phyloP scores from a whole-genome alignment of 495 filamentous ascomycete species.

The Hapsidospora chrysogenum region DNA sequence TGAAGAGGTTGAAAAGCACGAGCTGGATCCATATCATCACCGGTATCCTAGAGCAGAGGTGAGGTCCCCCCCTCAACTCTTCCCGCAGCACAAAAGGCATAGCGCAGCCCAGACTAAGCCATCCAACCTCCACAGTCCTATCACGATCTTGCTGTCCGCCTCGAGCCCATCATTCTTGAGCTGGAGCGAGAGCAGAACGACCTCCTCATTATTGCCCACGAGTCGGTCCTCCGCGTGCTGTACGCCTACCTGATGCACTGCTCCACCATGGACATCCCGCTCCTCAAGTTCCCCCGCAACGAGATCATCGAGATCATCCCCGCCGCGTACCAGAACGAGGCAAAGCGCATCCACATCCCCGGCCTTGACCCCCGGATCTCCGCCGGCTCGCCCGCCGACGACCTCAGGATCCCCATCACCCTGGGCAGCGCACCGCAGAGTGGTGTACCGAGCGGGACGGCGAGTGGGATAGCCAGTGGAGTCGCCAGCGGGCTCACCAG shows the following conservation, averaged over 20 bases:
- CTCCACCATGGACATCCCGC: constrained; percentile 88
- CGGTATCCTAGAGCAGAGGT: constrained; percentile 91
- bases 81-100: neutral
- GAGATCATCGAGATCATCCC: constrained; percentile 99
- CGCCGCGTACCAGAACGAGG: constrained; percentile 89
- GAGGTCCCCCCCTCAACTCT: constrained; percentile 9
- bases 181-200: constrained; percentile 95
- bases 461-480: neutral
- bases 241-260: constrained; percentile 99
- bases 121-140: constrained; percentile 50
- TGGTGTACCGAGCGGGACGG: constrained; percentile 4
- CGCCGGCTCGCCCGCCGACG: constrained; percentile 64
- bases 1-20: constrained; percentile 83
- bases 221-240: constrained; percentile 86
- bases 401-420: constrained; percentile 67
- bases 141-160: constrained; percentile 89
- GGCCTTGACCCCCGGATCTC: constrained; percentile 27
- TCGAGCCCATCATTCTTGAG: constrained; percentile 98
- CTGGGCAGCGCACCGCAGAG: no score
- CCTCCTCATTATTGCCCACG: constrained; percentile 92
- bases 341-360: constrained; percentile 57
- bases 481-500: constrained; percentile 4
- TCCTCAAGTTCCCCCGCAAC: constrained; percentile 83
- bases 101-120: constrained; percentile 4
- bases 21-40: constrained; percentile 92